Evolutionary conservation across 2,329 filamentous ascomycete species (phyloP).

Genomic region (Endoconidiophora laricicola): DNA sequence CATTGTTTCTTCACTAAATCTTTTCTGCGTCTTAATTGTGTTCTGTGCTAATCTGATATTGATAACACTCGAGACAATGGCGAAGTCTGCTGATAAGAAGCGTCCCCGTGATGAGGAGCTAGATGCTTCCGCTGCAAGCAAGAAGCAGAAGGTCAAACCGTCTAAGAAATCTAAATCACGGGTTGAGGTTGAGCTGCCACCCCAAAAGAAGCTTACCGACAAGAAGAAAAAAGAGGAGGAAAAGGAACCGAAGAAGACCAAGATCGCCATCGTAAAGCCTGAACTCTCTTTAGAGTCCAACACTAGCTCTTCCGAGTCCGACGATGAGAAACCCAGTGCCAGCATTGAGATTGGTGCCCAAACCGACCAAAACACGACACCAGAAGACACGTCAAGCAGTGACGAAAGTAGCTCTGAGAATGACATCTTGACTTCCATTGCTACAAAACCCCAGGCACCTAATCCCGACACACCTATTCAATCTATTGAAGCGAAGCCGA

Average conservation of each 20-base stretch:
- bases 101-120: slow-evolving; percentile 28
- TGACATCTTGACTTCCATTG: slow-evolving; percentile 13
- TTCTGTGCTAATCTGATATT: no score
- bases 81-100: slow-evolving; percentile 25
- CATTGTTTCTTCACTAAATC: no score
- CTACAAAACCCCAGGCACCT: slow-evolving; percentile 26
- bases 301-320: slow-evolving; percentile 14
- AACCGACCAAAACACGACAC: no score
- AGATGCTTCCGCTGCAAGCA: slow-evolving; percentile 25
- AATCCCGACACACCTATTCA: slow-evolving; percentile 17
- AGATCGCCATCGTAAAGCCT: slow-evolving; percentile 10
- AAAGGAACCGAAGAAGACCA: slow-evolving; percentile 13
- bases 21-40: no score
- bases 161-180: slow-evolving; percentile 15
- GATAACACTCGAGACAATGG: slow-evolving; percentile 3
- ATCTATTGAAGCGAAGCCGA: slow-evolving; percentile 17
- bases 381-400: no score
- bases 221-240: slow-evolving; percentile 22
- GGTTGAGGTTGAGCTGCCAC: slow-evolving; percentile 16
- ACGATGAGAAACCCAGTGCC: slow-evolving; percentile 17
- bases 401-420: no score
- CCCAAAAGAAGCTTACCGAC: slow-evolving; percentile 15
- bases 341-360: slow-evolving; percentile 15
- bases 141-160: slow-evolving; percentile 32
- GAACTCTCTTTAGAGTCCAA: slow-evolving; percentile 16